phyloP scores from a whole-genome alignment of 768 basidiomycete genomes.

The Suillus subaureus region DNA sequence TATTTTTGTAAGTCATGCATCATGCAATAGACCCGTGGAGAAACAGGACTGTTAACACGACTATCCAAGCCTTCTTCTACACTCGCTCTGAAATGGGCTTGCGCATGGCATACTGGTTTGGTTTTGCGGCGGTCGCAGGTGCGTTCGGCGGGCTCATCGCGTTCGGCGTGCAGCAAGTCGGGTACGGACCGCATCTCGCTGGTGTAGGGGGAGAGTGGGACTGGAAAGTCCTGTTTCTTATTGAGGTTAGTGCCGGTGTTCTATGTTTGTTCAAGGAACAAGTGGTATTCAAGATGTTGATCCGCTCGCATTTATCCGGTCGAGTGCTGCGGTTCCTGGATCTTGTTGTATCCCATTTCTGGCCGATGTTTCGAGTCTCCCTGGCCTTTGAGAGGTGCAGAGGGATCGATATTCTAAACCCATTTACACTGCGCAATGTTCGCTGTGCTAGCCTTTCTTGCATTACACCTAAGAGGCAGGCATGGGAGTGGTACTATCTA shows the following conservation, averaged over 20 bases:
- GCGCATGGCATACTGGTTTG: constrained; percentile 82
- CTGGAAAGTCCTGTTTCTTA: constrained; percentile 58
- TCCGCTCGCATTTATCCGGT: neutral
- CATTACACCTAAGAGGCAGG: neutral
- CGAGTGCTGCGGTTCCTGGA: neutral
- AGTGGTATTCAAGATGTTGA: neutral
- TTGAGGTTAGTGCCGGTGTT: constrained; percentile 50
- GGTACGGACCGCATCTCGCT: constrained; percentile 34
- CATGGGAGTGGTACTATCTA: neutral
- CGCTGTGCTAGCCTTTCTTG: neutral
- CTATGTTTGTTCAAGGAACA: neutral
- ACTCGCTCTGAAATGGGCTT: constrained; percentile 74
- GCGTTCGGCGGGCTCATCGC: constrained; percentile 87
- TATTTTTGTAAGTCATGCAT: constrained; percentile 63
- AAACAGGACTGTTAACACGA: neutral
- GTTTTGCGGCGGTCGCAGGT: constrained; percentile 81
- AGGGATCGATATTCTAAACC: neutral
- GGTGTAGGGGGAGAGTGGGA: constrained; percentile 33
- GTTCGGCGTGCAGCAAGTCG: constrained; percentile 75
- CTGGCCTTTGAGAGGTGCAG: neutral
- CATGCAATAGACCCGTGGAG: too few species aligned
- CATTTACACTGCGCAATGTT: too few species aligned
- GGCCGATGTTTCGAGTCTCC: neutral
- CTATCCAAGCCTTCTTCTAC: constrained; percentile 68
- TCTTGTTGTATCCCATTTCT: neutral